Evolutionary conservation across 2,329 filamentous ascomycete genomes (phyloP).

Genomic region (Apiospora arundinis): DNA sequence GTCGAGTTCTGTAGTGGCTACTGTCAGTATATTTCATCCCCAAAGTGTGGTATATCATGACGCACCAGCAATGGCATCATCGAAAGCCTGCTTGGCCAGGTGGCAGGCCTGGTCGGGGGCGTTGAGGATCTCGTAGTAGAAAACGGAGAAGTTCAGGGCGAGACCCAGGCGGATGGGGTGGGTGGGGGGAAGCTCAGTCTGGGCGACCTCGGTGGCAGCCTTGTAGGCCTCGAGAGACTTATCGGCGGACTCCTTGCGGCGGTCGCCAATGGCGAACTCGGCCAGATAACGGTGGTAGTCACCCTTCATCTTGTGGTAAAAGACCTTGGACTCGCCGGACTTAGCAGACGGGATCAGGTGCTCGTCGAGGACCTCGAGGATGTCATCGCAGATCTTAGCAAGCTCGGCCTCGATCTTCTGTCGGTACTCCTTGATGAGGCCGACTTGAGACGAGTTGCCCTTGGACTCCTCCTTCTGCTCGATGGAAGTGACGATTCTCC

Average conservation of each 20-base stretch:
- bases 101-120: slow-evolving; percentile 98
- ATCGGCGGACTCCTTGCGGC: slow-evolving; percentile 93
- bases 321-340: slow-evolving; percentile 97
- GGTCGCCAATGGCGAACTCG: slow-evolving; percentile 93
- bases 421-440: slow-evolving; percentile 96
- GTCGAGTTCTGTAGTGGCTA: slow-evolving; percentile 76
- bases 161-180: slow-evolving; percentile 93
- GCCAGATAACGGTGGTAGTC: slow-evolving; percentile 99
- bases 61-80: slow-evolving; percentile 87
- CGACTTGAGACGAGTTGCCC: slow-evolving; percentile 90
- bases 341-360: slow-evolving; percentile 93
- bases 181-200: slow-evolving; percentile 87
- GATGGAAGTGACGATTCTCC: slow-evolving; percentile 98
- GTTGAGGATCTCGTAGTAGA: slow-evolving; percentile 99
- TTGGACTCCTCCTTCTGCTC: slow-evolving; percentile 99
- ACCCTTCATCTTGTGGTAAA: slow-evolving; percentile 99
- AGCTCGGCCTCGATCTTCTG: slow-evolving; percentile 98
- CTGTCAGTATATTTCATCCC: slow-evolving; percentile 27
- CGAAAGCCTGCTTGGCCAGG: slow-evolving; percentile 93
- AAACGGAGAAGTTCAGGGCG: slow-evolving; percentile 95
- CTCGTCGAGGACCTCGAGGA: slow-evolving; percentile 92
- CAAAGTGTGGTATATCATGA: neutral
- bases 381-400: slow-evolving; percentile 96
- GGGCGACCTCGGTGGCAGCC: slow-evolving; percentile 86
- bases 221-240: slow-evolving; percentile 98